Evolutionary conservation across 192 early-diverging fungal species (phyloP).

Genomic region (Obelidium mucronatum): DNA sequence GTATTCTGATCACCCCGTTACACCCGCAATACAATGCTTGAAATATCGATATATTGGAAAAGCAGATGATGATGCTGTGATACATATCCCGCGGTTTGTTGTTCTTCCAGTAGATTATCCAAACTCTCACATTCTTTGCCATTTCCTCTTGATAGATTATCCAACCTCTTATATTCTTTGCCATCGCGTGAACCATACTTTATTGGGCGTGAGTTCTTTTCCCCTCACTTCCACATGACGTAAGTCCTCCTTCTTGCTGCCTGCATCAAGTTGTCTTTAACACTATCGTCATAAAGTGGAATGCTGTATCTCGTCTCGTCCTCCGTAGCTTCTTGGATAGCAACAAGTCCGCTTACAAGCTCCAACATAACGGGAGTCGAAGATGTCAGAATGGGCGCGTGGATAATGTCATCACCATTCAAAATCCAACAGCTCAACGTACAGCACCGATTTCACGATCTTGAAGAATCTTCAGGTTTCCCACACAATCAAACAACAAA

Average conservation of each 20-base stretch:
- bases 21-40: neutral
- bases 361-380: neutral
- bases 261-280: too few species aligned
- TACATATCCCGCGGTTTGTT: conserved; percentile 14
- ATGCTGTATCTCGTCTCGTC: neutral
- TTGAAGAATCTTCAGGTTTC: too few species aligned
- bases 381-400: neutral
- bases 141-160: too few species aligned
- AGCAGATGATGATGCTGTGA: conserved; percentile 23
- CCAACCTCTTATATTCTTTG: too few species aligned
- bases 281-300: too few species aligned
- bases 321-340: neutral
- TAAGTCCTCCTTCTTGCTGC: too few species aligned
- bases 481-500: too few species aligned
- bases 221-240: neutral
- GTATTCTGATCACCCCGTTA: neutral
- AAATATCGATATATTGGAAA: conserved; percentile 18
- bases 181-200: neutral
- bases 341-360: neutral
- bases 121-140: too few species aligned
- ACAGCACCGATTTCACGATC: neutral
- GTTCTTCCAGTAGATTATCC: too few species aligned
- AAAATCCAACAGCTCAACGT: too few species aligned
- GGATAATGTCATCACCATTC: too few species aligned
- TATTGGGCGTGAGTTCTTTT: neutral